These are phyloP conservation scores for Teunomyces barrocoloradensis DNA, from an alignment of 805 yeast genomes.

Conservation along the genomic window DNA sequence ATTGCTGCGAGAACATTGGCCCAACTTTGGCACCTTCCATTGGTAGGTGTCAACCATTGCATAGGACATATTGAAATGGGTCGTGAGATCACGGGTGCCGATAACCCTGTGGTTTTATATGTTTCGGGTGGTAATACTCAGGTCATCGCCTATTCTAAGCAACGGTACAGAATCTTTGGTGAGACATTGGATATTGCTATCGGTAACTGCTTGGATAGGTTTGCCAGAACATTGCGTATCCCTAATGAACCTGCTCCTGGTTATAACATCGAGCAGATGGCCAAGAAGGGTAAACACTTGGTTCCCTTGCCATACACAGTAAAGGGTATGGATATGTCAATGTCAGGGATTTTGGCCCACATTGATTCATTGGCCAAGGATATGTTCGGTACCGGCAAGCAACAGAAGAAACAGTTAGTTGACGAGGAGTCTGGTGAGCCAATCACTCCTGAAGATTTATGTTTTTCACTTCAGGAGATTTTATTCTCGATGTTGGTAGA, in stretches of 20 bases:
- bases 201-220: constrained; percentile 94
- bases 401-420: constrained; percentile 29
- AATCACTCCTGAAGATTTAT: constrained; percentile 80
- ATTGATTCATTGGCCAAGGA: constrained; percentile 80
- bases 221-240: constrained; percentile 86
- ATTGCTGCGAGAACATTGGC: constrained; percentile 86
- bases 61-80: constrained; percentile 99
- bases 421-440: constrained; percentile 45
- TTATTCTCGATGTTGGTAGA: constrained; percentile 95
- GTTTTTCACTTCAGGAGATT: constrained; percentile 90
- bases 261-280: constrained; percentile 92
- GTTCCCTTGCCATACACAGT: constrained; percentile 92
- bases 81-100: constrained; percentile 94
- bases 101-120: constrained; percentile 93
- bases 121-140: constrained; percentile 99
- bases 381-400: constrained; percentile 45
- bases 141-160: constrained; percentile 93
- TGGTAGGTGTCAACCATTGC: constrained; percentile 96
- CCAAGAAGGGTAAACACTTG: constrained; percentile 61
- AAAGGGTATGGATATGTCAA: constrained; percentile 96
- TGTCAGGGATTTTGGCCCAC: constrained; percentile 91
- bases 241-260: constrained; percentile 97
- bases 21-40: constrained; percentile 76
- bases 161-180: constrained; percentile 96
- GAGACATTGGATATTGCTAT: constrained; percentile 97